Evolutionary conservation across 192 early-diverging fungal species (phyloP).

Genomic region (Jimgerdemannia flammicorona): DNA sequence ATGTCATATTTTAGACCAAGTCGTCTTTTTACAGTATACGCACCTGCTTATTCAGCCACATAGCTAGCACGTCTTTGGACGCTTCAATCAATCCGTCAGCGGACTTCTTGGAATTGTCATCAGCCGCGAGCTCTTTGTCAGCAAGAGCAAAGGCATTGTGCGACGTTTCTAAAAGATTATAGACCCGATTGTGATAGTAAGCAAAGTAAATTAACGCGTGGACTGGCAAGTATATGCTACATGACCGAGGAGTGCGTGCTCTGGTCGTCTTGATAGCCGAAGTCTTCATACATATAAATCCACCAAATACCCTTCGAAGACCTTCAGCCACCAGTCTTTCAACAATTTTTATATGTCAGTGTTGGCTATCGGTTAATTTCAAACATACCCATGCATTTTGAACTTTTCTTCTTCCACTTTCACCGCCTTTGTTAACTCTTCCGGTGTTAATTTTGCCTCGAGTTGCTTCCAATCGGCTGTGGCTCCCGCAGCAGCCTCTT

Average conservation of each 20-base stretch:
- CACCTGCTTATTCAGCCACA: constrained; percentile 51
- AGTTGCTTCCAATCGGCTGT: constrained; percentile 55
- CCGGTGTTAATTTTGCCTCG: constrained; percentile 42
- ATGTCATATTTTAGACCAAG: no score
- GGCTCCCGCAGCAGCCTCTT: constrained; percentile 37
- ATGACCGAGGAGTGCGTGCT: no score
- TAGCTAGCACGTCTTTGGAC: constrained; percentile 46
- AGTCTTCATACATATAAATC: no score
- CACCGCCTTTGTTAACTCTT: constrained; percentile 34
- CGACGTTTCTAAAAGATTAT: constrained; percentile 26
- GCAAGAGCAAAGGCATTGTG: constrained; percentile 38
- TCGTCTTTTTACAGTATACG: neutral
- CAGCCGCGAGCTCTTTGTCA: constrained; percentile 37
- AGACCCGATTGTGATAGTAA: neutral
- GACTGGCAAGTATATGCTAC: no score
- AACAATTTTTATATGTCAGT: neutral
- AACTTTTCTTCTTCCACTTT: constrained; percentile 58
- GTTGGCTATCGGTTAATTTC: neutral
- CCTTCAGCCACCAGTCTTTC: neutral
- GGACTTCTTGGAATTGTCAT: constrained; percentile 27
- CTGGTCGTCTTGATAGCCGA: no score
- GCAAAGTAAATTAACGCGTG: neutral
- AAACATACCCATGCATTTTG: constrained; percentile 65
- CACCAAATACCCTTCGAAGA: no score
- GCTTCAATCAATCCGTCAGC: constrained; percentile 47